Evolutionary conservation across 1,139 yeast genomes (phyloP).

Genomic region (Pichia sp.): DNA sequence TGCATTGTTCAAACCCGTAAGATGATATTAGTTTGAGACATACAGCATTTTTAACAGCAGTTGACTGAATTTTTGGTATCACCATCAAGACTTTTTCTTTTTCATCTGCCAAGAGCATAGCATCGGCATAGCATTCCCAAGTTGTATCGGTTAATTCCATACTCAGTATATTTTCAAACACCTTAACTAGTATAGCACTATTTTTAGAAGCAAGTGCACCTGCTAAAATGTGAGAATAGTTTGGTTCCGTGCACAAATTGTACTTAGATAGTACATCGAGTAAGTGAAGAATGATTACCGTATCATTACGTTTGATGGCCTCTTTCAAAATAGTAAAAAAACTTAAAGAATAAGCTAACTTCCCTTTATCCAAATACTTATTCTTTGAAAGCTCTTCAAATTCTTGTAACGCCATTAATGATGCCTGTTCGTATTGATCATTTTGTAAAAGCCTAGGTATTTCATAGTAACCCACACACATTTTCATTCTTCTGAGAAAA

Average conservation of each 20-base stretch:
- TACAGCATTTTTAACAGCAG: neutral
- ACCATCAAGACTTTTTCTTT: conserved; percentile 6
- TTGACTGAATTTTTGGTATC: conserved; percentile 6
- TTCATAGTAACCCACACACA: conserved; percentile 16
- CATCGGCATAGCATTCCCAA: neutral
- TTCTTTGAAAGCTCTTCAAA: conserved; percentile 2
- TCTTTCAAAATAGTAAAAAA: conserved; percentile 11
- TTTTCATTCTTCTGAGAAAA: conserved; percentile 4
- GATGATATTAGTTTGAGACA: conserved; percentile 11
- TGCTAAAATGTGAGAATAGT: conserved; percentile 16
- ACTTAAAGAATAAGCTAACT: conserved; percentile 4
- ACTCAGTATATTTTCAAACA: neutral
- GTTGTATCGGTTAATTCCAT: conserved; percentile 4
- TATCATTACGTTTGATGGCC: conserved; percentile 17
- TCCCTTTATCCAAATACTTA: conserved; percentile 2
- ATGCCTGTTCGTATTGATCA: conserved; percentile 21
- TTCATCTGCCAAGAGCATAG: neutral
- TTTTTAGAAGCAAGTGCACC: conserved; percentile 12
- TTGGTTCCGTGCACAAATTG: conserved; percentile 6
- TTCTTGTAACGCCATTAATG: conserved; percentile 11
- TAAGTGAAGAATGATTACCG: conserved; percentile 6
- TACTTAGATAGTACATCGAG: conserved; percentile 11
- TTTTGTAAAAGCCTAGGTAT: conserved; percentile 12
- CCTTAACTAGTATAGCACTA: neutral
- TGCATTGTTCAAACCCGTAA: conserved; percentile 5